Base-by-base conservation (phyloP, 805 yeast genomes). In the Komagataella phaffii region DNA sequence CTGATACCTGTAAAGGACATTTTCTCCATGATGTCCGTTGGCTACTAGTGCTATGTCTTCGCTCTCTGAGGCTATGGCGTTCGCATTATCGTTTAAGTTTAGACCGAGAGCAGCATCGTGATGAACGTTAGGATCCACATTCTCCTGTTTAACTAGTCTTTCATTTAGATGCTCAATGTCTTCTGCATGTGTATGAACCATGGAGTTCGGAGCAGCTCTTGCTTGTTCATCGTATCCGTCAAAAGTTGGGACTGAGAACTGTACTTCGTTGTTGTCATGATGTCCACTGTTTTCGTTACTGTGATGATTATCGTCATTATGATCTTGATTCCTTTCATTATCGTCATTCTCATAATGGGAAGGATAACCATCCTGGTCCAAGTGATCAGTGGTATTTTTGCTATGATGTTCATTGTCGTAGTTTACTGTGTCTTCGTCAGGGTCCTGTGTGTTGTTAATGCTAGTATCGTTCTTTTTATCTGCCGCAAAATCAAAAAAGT, bases 41-140 rank as follows among this genome's bases (percentile, higher is more conserved):
- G 68, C 57, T 53, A 64, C 55, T 6, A 66, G 60, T n/a, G 64
- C 69, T 50, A 64, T 57, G 49, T 64, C 69, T 50, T 64, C 69
- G 10, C 61, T 57, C 52, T 64, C 69, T 2, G 64, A 58, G 7
- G 63, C 65, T 3, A 58, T 65, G 17, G 58, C 59, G 3, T 61
- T 56, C 14, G 63, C 63, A 50, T 65, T 64, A 44, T 64, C 67
- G 51, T 61, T 63, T 49, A 64, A 49, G 45, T 57, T 62, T 18
- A 64, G 49, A 4, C 63, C 55, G 17, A 64, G 53, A 10, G 64
- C 63, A 1, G 65, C 61, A 46, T 63, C 64, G 44, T 59, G 62
- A 1, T 65, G 63, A 14, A 61, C 60, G 23, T 54, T 48, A 17
- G 50, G 21, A 46, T 21, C 56, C 19, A 53, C 53, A 44, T 56